These are phyloP conservation scores for Antrodiella citrinella DNA, from an alignment of 768 basidiomycete genomes.

Conservation along the genomic window DNA sequence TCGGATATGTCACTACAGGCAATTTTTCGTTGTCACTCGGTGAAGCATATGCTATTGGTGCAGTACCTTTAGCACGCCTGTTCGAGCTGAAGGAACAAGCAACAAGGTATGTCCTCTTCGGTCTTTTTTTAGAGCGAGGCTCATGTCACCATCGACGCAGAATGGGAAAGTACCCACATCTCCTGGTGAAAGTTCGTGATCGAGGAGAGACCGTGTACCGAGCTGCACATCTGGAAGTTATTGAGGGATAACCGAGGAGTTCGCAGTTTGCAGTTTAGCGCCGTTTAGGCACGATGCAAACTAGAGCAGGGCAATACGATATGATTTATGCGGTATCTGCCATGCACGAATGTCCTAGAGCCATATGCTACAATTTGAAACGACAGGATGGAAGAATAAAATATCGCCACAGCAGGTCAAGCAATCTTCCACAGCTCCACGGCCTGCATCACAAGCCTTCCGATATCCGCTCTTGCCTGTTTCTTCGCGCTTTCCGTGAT, in stretches of 20 bases:
- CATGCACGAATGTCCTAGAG: no score
- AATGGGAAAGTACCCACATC: constrained; percentile 10
- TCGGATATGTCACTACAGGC: constrained; percentile 84
- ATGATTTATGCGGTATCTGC: no score
- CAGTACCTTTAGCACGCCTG: constrained; percentile 49
- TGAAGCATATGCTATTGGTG: constrained; percentile 69
- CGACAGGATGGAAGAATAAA: no score
- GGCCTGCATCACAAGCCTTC: constrained; percentile 59
- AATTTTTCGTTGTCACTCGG: constrained; percentile 76
- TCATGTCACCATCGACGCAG: constrained; percentile 1
- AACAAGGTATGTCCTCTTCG: constrained; percentile 22
- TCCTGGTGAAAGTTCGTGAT: constrained; percentile 61
- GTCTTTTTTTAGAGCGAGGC: neutral
- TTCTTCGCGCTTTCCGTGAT: constrained; percentile 80
- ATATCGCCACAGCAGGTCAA: neutral
- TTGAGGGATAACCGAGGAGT: constrained; percentile 25
- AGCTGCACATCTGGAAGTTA: constrained; percentile 36
- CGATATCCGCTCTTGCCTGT: constrained; percentile 71
- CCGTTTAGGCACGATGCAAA: no score
- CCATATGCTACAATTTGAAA: no score
- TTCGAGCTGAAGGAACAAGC: constrained; percentile 47
- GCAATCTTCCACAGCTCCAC: constrained; percentile 70
- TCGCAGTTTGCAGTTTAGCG: no score
- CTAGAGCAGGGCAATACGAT: no score
- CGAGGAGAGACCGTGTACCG: constrained; percentile 47